These are phyloP conservation scores for Colletotrichum kahawae DNA, from an alignment of 2,329 filamentous ascomycete genomes.

Conservation along the genomic window DNA sequence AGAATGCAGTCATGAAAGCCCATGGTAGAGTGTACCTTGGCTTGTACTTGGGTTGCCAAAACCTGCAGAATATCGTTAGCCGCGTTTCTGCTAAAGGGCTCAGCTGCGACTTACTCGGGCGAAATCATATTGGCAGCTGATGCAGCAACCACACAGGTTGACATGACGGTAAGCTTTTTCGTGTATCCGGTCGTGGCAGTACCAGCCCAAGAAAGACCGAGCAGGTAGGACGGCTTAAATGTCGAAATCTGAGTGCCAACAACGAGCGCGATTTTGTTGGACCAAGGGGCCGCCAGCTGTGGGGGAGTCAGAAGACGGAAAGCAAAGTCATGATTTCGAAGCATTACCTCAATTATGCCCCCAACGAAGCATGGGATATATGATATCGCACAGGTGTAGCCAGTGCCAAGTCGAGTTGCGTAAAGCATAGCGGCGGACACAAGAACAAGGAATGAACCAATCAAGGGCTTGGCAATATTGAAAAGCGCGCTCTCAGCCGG, in stretches of 20 bases:
- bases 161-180: slow-evolving; percentile 28
- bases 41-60: slow-evolving; percentile 27
- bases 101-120: slow-evolving; percentile 26
- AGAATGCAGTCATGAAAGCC: slow-evolving; percentile 29
- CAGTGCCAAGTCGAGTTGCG: slow-evolving; percentile 24
- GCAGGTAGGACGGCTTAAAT: slow-evolving; percentile 32
- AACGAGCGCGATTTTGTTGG: slow-evolving; percentile 31
- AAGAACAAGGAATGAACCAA: slow-evolving; percentile 24
- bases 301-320: not conserved
- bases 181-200: slow-evolving; percentile 28
- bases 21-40: slow-evolving; percentile 26
- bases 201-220: slow-evolving; percentile 31
- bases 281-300: slow-evolving; percentile 27
- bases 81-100: not conserved
- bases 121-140: slow-evolving; percentile 32
- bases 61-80: slow-evolving; percentile 5
- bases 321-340: not conserved
- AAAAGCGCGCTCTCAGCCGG: slow-evolving; percentile 28
- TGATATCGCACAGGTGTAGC: slow-evolving; percentile 30
- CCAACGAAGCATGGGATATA: slow-evolving; percentile 29
- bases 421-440: slow-evolving; percentile 27
- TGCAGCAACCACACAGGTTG: slow-evolving; percentile 26
- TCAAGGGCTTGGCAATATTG: slow-evolving; percentile 26
- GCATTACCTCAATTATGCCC: slow-evolving; percentile 25
- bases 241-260: slow-evolving; percentile 33